A percentile compares a stretch with the other conserved stretches of the same genome.
Conservation (phyloP, 805 yeast genomes). For the Saccharomycopsis vini region DNA sequence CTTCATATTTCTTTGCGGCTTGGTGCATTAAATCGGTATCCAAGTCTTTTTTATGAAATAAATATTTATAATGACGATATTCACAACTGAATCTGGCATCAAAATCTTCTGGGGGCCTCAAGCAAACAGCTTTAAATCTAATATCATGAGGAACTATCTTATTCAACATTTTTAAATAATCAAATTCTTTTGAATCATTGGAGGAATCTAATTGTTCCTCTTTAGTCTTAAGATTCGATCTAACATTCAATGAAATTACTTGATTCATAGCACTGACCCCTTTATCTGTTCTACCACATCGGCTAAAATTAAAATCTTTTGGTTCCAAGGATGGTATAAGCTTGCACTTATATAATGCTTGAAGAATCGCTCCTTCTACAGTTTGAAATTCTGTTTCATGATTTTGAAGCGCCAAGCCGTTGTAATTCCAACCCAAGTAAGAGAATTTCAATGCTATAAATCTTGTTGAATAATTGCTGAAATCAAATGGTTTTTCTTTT, state of each 20-base stretch:
- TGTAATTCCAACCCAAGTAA: slow-evolving; percentile 90
- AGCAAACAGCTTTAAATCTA: slow-evolving; percentile 68
- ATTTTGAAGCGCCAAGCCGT: slow-evolving; percentile 77
- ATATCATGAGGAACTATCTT: slow-evolving; percentile 75
- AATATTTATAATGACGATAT: slow-evolving; percentile 79
- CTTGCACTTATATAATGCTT: slow-evolving; percentile 60
- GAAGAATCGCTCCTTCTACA: slow-evolving; percentile 67
- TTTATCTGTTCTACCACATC: slow-evolving; percentile 48
- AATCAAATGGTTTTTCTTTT: slow-evolving; percentile 44
- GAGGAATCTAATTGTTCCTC: slow-evolving; percentile 53
- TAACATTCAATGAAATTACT: slow-evolving; percentile 69
- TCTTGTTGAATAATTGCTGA: slow-evolving; percentile 51
- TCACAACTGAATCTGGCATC: slow-evolving; percentile 90
- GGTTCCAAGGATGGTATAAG: slow-evolving; percentile 56
- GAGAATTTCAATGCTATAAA: slow-evolving; percentile 76
- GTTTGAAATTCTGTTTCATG: slow-evolving; percentile 77
- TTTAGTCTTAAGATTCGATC: slow-evolving; percentile 48
- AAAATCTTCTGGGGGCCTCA: slow-evolving; percentile 74
- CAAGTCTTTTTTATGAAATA: slow-evolving; percentile 48
- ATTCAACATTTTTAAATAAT: slow-evolving; percentile 69
- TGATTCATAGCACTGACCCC: slow-evolving; percentile 82
- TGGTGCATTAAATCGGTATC: slow-evolving; percentile 58
- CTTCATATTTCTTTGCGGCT: slow-evolving; percentile 57
- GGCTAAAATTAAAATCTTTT: slow-evolving; percentile 55
- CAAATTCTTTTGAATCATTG: slow-evolving; percentile 61